Evolutionary conservation across 768 basidiomycete genomes (phyloP).

Genomic region (Cubamyces sp.): DNA sequence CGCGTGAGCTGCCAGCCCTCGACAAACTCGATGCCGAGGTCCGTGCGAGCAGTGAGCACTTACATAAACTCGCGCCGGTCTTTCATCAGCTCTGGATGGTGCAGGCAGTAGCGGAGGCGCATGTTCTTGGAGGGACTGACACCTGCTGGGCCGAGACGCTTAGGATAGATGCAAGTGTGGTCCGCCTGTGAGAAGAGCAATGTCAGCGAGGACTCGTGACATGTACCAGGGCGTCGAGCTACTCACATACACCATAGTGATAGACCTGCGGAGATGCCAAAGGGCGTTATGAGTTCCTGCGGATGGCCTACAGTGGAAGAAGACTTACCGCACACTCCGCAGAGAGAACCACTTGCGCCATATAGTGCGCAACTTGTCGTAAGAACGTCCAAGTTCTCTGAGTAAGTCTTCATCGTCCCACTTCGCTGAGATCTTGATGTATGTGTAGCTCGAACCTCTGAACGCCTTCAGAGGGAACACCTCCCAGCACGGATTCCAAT

Average conservation of each 20-base stretch:
- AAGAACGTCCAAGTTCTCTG: slow-evolving; percentile 17
- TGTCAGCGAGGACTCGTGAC: not conserved
- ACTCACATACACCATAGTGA: slow-evolving; percentile 27
- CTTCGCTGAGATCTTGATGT: slow-evolving; percentile 20
- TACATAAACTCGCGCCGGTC: slow-evolving; percentile 28
- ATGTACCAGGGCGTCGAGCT: not conserved
- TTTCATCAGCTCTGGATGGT: slow-evolving; percentile 24
- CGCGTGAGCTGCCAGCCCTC: slow-evolving; percentile 25
- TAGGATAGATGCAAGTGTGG: slow-evolving; percentile 27
- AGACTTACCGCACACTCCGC: slow-evolving; percentile 24
- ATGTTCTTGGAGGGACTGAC: slow-evolving; percentile 28
- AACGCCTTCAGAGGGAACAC: slow-evolving; percentile 31
- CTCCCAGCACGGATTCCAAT: slow-evolving; percentile 26
- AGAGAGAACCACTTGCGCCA: slow-evolving; percentile 31
- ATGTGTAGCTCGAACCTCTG: slow-evolving; percentile 22
- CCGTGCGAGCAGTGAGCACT: slow-evolving; percentile 25
- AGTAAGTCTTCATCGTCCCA: slow-evolving; percentile 30
- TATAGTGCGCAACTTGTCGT: slow-evolving; percentile 25
- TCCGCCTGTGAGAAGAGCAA: slow-evolving; percentile 18
- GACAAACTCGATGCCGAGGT: slow-evolving; percentile 26
- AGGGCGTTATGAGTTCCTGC: not conserved
- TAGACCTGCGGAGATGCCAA: slow-evolving; percentile 16
- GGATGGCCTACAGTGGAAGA: not conserved
- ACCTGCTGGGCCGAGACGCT: slow-evolving; percentile 22
- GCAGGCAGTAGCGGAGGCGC: slow-evolving; percentile 29